Percentiles rank a stretch among this genome's conserved stretches.
Evolutionary conservation across 2,329 filamentous ascomycete genomes (phyloP).

Genomic region (Pseudocercospora fijiensis): DNA sequence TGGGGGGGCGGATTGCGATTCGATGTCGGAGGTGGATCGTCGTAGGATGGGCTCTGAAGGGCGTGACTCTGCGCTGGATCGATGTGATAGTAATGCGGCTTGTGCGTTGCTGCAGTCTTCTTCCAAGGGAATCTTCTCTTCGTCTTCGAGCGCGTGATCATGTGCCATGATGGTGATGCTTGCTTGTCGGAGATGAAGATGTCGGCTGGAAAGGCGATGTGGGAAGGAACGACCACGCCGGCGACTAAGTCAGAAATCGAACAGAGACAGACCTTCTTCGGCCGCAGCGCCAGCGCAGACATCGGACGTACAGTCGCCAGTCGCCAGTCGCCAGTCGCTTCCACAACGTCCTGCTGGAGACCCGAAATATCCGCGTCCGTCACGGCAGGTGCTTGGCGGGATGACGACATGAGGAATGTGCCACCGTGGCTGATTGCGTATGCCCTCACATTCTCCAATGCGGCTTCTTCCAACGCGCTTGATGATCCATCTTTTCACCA

Average conservation of each 20-base stretch:
- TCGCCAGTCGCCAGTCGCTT: too few species aligned
- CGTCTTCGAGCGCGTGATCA: slow-evolving; percentile 10
- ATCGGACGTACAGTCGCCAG: not conserved
- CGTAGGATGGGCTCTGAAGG: slow-evolving; percentile 5
- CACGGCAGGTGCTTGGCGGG: not conserved
- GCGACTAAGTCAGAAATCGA: slow-evolving; percentile 5
- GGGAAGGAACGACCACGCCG: slow-evolving; percentile 1
- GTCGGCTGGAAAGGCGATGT: not conserved
- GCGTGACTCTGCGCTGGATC: slow-evolving; percentile 16
- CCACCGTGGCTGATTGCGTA: not conserved
- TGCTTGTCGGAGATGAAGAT: not conserved
- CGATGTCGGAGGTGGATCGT: slow-evolving; percentile 8
- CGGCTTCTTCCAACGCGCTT: not conserved
- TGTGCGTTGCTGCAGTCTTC: not conserved
- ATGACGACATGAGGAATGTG: not conserved
- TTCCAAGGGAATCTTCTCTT: slow-evolving; percentile 8
- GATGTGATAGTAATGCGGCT: slow-evolving; percentile 8
- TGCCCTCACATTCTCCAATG: not conserved
- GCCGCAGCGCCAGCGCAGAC: not conserved
- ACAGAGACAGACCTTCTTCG: not conserved
- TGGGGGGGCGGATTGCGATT: slow-evolving; percentile 12
- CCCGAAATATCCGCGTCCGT: not conserved
- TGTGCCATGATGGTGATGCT: slow-evolving; percentile 2
- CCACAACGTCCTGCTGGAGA: too few species aligned
- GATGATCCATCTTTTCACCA: too few species aligned